phyloP scores from a whole-genome alignment of 2,329 filamentous ascomycete genomes.

The Trichoderma asperellum region DNA sequence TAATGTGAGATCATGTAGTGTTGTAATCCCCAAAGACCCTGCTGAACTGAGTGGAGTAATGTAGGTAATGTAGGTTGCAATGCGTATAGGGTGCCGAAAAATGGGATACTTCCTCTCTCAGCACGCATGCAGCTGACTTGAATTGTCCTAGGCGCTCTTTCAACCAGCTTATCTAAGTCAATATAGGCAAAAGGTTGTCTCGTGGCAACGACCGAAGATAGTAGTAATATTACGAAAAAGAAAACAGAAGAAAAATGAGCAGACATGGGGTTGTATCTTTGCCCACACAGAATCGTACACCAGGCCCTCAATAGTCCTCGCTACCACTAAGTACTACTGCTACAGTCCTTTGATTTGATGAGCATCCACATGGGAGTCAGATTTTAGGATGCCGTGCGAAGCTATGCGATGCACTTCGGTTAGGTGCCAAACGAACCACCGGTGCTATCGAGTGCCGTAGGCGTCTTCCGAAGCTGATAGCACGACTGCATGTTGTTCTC shows the following conservation, averaged over 20 bases:
- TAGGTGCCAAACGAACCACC: slow-evolving; percentile 6
- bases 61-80: not conserved
- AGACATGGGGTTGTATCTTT: slow-evolving; percentile 1
- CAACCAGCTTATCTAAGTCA: not conserved
- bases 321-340: not conserved
- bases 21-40: not conserved
- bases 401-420: slow-evolving; percentile 10
- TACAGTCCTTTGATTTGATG: not conserved
- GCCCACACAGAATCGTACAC: not conserved
- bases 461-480: not conserved
- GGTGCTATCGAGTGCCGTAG: not conserved
- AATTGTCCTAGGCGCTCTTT: not conserved
- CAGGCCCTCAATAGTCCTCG: not conserved
- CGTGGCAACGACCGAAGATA: not conserved
- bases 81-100: not conserved
- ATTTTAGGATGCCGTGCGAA: slow-evolving; percentile 7
- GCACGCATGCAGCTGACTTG: not conserved
- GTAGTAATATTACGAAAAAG: not conserved
- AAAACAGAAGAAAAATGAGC: not conserved
- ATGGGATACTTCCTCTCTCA: not conserved
- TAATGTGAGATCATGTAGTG: not conserved
- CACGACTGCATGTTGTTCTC: not conserved
- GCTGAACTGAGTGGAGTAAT: slow-evolving; percentile 6
- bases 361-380: slow-evolving; percentile 11
- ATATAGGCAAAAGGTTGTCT: not conserved